These are phyloP conservation scores for Euphorbia pulcherrima DNA, from an alignment of 345 rosid genomes.

Conservation along the genomic window DNA sequence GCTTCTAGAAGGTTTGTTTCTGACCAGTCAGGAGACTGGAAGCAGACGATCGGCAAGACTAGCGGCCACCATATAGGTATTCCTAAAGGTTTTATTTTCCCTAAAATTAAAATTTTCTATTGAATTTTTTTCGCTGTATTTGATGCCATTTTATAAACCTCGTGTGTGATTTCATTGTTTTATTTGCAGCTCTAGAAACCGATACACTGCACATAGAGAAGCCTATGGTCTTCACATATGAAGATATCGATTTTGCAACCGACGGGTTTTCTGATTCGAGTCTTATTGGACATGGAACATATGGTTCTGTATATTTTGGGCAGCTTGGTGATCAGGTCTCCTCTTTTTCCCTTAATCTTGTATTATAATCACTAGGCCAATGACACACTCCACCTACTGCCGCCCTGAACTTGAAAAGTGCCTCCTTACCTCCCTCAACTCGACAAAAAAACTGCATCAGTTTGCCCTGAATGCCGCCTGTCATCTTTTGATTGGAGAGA, in stretches of 20 bases:
- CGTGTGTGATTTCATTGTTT: conserved; percentile 8
- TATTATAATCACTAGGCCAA: too few relatives aligned
- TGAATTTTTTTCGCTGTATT: not conserved
- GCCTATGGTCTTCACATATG: conserved; percentile 75
- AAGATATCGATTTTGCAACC: conserved; percentile 60
- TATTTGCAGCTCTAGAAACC: conserved; percentile 51
- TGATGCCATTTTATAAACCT: conserved; percentile 4
- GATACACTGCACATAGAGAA: conserved; percentile 76
- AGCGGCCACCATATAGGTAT: conserved; percentile 55
- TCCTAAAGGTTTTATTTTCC: conserved; percentile 53
- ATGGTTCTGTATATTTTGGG: conserved; percentile 87
- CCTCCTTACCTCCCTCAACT: too few relatives aligned
- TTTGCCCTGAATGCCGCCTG: too few relatives aligned
- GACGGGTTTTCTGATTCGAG: conserved; percentile 78
- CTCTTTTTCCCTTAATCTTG: conserved; percentile 10
- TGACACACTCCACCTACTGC: too few relatives aligned
- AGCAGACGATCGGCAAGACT: conserved; percentile 58
- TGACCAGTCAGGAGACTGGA: conserved; percentile 62
- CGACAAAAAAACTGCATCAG: too few relatives aligned
- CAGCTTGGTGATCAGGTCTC: conserved; percentile 74
- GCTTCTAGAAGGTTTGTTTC: conserved; percentile 76
- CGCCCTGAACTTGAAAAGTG: too few relatives aligned
- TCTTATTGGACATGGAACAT: conserved; percentile 91
- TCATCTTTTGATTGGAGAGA: too few relatives aligned
- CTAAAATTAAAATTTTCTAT: not conserved